Evolutionary conservation across 306 rosid species (phyloP).

Genomic region (Cucurbita argyrosperma): DNA sequence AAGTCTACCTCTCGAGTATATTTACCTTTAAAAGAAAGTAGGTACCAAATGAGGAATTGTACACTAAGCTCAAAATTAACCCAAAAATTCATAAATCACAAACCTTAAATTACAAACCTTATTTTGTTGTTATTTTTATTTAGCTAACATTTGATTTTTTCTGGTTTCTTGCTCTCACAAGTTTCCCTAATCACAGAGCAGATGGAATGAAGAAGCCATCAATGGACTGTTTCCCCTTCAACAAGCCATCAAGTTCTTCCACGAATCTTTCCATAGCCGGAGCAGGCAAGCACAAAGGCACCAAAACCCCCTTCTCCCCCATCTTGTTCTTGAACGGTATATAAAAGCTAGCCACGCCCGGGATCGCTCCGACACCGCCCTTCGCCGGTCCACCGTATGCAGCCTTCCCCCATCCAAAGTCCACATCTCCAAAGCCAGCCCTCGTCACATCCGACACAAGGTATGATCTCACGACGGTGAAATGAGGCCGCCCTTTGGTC

Average conservation of each 20-base stretch:
- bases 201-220: neutral
- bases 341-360: slow-evolving; percentile 32
- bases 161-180: neutral
- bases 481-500: slow-evolving; percentile 22
- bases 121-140: neutral
- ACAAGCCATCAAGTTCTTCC: slow-evolving; percentile 7
- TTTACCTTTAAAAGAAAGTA: too few species aligned
- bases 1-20: too few species aligned
- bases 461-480: slow-evolving; percentile 21
- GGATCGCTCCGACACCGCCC: slow-evolving; percentile 31
- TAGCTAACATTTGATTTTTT: neutral
- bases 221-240: neutral
- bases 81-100: neutral
- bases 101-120: neutral
- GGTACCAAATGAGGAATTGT: neutral
- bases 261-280: slow-evolving; percentile 37
- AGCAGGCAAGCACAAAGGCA: slow-evolving; percentile 33
- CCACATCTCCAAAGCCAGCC: slow-evolving; percentile 30
- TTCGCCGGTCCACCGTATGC: slow-evolving; percentile 36
- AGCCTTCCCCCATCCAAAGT: slow-evolving; percentile 53
- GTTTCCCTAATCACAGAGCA: neutral
- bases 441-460: slow-evolving; percentile 42
- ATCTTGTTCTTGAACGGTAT: slow-evolving; percentile 14
- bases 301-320: slow-evolving; percentile 32
- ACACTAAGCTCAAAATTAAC: neutral